Evolutionary conservation across 306 rosid genomes (phyloP).

Genomic region (Ochetophila trinervis): DNA sequence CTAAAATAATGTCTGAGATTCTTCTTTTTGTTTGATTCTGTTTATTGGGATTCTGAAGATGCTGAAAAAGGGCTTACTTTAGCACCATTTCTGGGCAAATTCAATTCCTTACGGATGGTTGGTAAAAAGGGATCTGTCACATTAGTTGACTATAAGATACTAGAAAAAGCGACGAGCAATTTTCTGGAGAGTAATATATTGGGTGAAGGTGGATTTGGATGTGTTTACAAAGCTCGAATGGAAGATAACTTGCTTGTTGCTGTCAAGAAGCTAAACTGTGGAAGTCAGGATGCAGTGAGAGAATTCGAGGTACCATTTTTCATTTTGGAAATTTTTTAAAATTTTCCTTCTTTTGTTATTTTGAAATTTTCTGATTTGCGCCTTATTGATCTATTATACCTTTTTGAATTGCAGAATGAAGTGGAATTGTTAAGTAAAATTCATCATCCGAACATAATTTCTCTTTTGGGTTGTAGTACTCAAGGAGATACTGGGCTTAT

Average conservation of each 20-base stretch:
- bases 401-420: slow-evolving; percentile 74
- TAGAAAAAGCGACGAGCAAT: slow-evolving; percentile 63
- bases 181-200: slow-evolving; percentile 65
- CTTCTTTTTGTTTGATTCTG: slow-evolving; percentile 23
- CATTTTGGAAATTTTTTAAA: not conserved
- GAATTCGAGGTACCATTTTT: slow-evolving; percentile 66
- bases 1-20: slow-evolving; percentile 21
- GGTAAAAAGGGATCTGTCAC: slow-evolving; percentile 61
- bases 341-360: not conserved
- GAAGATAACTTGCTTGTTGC: slow-evolving; percentile 70
- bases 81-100: slow-evolving; percentile 51
- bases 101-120: slow-evolving; percentile 47
- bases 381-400: slow-evolving; percentile 4
- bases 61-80: slow-evolving; percentile 59
- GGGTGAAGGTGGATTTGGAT: slow-evolving; percentile 91
- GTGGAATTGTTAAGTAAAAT: slow-evolving; percentile 64
- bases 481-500: slow-evolving; percentile 54
- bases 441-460: slow-evolving; percentile 76
- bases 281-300: slow-evolving; percentile 53
- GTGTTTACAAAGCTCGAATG: slow-evolving; percentile 83
- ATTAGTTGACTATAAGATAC: slow-evolving; percentile 59
- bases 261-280: slow-evolving; percentile 68
- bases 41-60: slow-evolving; percentile 35
- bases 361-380: not conserved
- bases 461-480: slow-evolving; percentile 66